Conservation (phyloP, 2,329 filamentous ascomycete genomes). For the Huntiella abstrusa region DNA sequence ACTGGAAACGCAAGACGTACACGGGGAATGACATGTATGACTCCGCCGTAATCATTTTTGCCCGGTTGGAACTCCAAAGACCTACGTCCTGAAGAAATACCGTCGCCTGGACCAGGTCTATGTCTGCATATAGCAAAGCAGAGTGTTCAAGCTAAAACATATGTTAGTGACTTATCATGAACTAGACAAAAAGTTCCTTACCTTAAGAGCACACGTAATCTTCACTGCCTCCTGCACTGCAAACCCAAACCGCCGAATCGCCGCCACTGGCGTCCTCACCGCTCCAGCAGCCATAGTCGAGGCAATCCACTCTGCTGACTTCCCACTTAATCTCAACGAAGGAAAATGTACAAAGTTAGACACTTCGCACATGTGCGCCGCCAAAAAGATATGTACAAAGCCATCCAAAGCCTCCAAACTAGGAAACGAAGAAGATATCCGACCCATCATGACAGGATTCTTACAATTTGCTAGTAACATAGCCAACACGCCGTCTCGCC, state of each 20-base stretch:
- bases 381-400: slow-evolving; percentile 40
- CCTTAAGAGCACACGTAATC: slow-evolving; percentile 15
- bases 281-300: slow-evolving; percentile 43
- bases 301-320: slow-evolving; percentile 40
- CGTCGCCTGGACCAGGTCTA: slow-evolving; percentile 30
- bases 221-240: slow-evolving; percentile 34
- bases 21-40: slow-evolving; percentile 27
- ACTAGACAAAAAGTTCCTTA: slow-evolving; percentile 12
- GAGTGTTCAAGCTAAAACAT: slow-evolving; percentile 28
- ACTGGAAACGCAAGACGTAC: slow-evolving; percentile 36
- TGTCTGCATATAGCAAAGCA: slow-evolving; percentile 26
- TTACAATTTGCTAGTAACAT: slow-evolving; percentile 43
- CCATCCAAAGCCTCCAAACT: slow-evolving; percentile 41
- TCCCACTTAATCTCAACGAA: slow-evolving; percentile 34
- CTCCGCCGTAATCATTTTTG: slow-evolving; percentile 38
- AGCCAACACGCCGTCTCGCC: slow-evolving; percentile 43
- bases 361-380: slow-evolving; percentile 34
- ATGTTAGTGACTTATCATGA: slow-evolving; percentile 6
- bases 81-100: slow-evolving; percentile 30
- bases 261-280: slow-evolving; percentile 34
- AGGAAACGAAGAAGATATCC: slow-evolving; percentile 41
- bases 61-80: slow-evolving; percentile 34
- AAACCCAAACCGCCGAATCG: slow-evolving; percentile 42
- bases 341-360: slow-evolving; percentile 44
- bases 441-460: slow-evolving; percentile 27